phyloP scores from a whole-genome alignment of 2,329 filamentous ascomycete species.

The Helicocarpus griseus region DNA sequence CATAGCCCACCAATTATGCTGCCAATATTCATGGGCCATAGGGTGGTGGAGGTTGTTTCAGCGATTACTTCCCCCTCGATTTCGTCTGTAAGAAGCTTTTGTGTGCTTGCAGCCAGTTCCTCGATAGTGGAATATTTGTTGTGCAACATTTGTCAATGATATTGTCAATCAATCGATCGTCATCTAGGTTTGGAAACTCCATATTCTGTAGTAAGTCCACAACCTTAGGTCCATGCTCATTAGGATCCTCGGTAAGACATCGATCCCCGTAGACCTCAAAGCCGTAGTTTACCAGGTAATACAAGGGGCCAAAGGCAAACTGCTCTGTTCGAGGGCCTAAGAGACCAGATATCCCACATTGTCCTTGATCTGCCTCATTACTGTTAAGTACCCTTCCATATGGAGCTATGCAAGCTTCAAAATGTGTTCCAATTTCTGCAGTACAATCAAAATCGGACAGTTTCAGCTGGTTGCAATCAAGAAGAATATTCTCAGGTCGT shows the following conservation, averaged over 20 bases:
- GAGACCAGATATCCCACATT: constrained; percentile 14
- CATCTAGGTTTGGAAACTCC: constrained; percentile 18
- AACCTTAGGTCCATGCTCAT: constrained; percentile 10
- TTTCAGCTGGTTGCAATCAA: constrained; percentile 21
- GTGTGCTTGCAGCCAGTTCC: constrained; percentile 7
- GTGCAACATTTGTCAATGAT: constrained; percentile 14
- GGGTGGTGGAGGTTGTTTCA: constrained; percentile 3
- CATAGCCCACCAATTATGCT: constrained; percentile 11
- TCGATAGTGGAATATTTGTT: constrained; percentile 6
- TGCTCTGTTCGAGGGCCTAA: constrained; percentile 22
- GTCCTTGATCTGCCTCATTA: constrained; percentile 14
- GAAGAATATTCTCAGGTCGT: constrained; percentile 22
- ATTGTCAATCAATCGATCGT: constrained; percentile 17
- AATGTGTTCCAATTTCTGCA: constrained; percentile 17
- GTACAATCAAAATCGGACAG: constrained; percentile 22
- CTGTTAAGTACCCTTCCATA: constrained; percentile 20
- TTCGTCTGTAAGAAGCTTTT: constrained; percentile 1
- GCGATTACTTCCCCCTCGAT: constrained; percentile 5
- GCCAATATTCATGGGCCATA: constrained; percentile 7
- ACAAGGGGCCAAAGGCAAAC: constrained; percentile 25
- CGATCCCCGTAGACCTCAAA: constrained; percentile 22
- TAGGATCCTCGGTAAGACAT: constrained; percentile 17
- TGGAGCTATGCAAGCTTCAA: constrained; percentile 17
- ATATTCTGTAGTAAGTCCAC: constrained; percentile 18
- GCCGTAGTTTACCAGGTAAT: constrained; percentile 24